Percentiles rank a stretch among this genome's conserved stretches.
These are phyloP conservation scores for Priceomyces castillae DNA, from an alignment of 805 yeast species.

Conservation along the genomic window DNA sequence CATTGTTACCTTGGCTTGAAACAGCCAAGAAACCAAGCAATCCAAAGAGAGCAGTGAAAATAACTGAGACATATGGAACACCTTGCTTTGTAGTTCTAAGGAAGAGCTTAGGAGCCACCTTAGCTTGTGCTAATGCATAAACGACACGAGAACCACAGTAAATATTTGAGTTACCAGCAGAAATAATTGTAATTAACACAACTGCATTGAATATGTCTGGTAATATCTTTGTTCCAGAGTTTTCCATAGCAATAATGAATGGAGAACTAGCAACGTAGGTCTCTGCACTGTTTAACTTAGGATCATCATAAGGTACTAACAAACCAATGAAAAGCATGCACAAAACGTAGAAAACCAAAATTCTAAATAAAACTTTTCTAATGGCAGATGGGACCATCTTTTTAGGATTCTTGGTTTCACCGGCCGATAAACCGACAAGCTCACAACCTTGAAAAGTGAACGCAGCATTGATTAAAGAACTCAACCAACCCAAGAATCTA, in stretches of 20 bases:
- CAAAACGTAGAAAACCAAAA: slow-evolving; percentile 60
- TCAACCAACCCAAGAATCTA: slow-evolving; percentile 66
- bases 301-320: slow-evolving; percentile 67
- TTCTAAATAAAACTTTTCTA: slow-evolving; percentile 64
- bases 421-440: slow-evolving; percentile 70
- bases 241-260: slow-evolving; percentile 66
- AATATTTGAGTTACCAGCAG: slow-evolving; percentile 70
- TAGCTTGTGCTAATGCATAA: slow-evolving; percentile 60
- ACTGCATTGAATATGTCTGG: slow-evolving; percentile 75
- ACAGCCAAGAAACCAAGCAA: slow-evolving; percentile 59
- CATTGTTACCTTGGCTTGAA: slow-evolving; percentile 51
- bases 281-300: slow-evolving; percentile 43
- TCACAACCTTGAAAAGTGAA: slow-evolving; percentile 82
- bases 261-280: slow-evolving; percentile 58
- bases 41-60: slow-evolving; percentile 60
- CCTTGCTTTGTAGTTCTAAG: slow-evolving; percentile 50
- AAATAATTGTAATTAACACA: slow-evolving; percentile 60
- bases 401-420: slow-evolving; percentile 69
- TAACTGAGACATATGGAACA: slow-evolving; percentile 59
- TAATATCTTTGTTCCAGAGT: slow-evolving; percentile 62
- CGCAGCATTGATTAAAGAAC: slow-evolving; percentile 69
- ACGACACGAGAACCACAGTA: slow-evolving; percentile 54
- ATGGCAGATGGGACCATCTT: slow-evolving; percentile 71
- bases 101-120: slow-evolving; percentile 56
- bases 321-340: slow-evolving; percentile 69